Percentiles rank a stretch among this genome's conserved stretches.
These are phyloP conservation scores for Phaseolus lunatus DNA, from an alignment of 306 rosid genomes.

Conservation along the genomic window DNA sequence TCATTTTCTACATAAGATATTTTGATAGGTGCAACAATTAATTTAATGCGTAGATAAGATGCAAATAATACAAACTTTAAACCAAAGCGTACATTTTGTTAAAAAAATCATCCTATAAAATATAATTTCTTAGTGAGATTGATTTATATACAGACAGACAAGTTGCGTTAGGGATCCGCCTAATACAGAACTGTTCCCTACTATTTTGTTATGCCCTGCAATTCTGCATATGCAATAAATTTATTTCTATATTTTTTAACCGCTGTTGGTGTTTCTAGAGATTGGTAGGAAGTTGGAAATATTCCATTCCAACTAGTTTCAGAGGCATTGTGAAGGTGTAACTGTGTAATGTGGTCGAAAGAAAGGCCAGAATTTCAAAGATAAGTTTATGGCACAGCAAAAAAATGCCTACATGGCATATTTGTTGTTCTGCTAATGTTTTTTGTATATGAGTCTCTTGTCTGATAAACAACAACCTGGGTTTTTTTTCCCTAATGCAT, in stretches of 20 bases:
- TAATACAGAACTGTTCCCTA: slow-evolving; percentile 3
- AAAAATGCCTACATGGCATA: background rate
- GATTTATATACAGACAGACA: background rate
- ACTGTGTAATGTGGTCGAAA: slow-evolving; percentile 5
- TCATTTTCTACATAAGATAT: slow-evolving; percentile 23
- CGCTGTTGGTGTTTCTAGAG: slow-evolving; percentile 22
- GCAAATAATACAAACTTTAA: background rate
- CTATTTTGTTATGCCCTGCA: background rate
- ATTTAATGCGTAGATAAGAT: background rate
- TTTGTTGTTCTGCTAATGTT: background rate
- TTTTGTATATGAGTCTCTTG: background rate
- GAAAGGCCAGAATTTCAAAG: slow-evolving; percentile 21
- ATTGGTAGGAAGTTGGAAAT: background rate
- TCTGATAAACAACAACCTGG: background rate
- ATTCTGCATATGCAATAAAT: slow-evolving; percentile 3
- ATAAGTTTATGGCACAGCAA: background rate
- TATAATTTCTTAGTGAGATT: background rate
- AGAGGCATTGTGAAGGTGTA: slow-evolving; percentile 3
- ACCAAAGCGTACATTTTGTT: background rate
- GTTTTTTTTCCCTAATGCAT: background rate
- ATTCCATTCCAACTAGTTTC: slow-evolving; percentile 11
- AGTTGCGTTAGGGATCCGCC: background rate
- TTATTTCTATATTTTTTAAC: slow-evolving; percentile 19
- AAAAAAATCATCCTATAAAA: slow-evolving; percentile 1
- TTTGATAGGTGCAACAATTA: background rate